These are phyloP conservation scores for Bacidia gigantensis DNA, from an alignment of 495 filamentous ascomycete species.

Conservation along the genomic window DNA sequence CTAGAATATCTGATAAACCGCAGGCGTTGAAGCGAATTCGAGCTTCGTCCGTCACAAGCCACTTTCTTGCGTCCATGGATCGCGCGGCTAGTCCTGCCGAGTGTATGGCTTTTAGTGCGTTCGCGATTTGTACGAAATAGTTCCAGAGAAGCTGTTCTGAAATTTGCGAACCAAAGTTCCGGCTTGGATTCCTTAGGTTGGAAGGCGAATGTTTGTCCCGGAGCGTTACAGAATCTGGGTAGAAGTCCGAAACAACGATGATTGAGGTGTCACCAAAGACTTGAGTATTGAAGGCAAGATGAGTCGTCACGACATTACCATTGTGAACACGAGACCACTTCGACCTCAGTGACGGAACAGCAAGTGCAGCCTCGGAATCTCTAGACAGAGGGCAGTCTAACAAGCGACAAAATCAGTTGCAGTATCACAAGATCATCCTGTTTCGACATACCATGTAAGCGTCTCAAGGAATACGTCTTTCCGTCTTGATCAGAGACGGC, in stretches of 20 bases:
- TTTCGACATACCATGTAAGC: constrained; percentile 54
- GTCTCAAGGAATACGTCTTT: constrained; percentile 64
- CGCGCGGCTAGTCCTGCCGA: constrained; percentile 65
- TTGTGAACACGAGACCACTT: constrained; percentile 83
- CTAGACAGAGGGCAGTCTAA: constrained; percentile 59
- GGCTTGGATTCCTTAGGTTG: constrained; percentile 37
- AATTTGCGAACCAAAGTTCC: constrained; percentile 35
- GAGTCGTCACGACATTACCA: constrained; percentile 70
- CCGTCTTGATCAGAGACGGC: constrained; percentile 82
- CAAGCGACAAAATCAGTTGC: constrained; percentile 13
- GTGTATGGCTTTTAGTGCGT: constrained; percentile 77
- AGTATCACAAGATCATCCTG: not conserved
- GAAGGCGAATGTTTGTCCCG: constrained; percentile 65
- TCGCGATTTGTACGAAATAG: constrained; percentile 87
- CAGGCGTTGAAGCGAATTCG: constrained; percentile 84
- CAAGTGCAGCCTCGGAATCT: constrained; percentile 13
- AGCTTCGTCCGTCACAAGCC: constrained; percentile 57
- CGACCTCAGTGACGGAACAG: constrained; percentile 47
- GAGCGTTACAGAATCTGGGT: constrained; percentile 80
- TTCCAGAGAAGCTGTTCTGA: constrained; percentile 76
- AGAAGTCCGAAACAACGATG: constrained; percentile 86
- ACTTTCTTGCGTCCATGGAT: constrained; percentile 69
- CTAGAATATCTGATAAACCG: constrained; percentile 72
- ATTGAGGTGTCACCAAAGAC: constrained; percentile 90
- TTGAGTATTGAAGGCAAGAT: constrained; percentile 85